A percentile compares a stretch with the other conserved stretches of the same genome.
These are phyloP conservation scores for Aspergillus hortae DNA, from an alignment of 2,329 filamentous ascomycete species.

Conservation along the genomic window DNA sequence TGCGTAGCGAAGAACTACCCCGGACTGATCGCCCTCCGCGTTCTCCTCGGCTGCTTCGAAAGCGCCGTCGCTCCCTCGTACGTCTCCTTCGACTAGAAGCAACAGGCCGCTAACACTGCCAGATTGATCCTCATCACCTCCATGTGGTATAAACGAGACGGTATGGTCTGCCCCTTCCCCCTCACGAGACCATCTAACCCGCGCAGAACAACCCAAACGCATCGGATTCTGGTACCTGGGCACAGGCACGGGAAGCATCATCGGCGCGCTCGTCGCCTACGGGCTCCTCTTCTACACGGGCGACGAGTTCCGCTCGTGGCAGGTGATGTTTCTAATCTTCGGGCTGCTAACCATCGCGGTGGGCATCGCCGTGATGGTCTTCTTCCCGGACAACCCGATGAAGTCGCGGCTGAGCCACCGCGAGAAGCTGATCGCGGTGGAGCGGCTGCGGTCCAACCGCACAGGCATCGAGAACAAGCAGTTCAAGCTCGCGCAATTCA, in stretches of 20 bases:
- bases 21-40: conserved; percentile 47
- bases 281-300: conserved; percentile 51
- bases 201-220: conserved; percentile 55
- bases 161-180: conserved; percentile 5
- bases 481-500: conserved; percentile 46
- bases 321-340: conserved; percentile 49
- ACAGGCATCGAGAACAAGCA: conserved; percentile 52
- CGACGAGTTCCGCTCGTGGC: conserved; percentile 42
- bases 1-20: conserved; percentile 51
- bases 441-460: conserved; percentile 44
- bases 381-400: conserved; percentile 43
- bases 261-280: conserved; percentile 53
- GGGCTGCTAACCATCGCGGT: conserved; percentile 42
- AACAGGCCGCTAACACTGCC: not conserved
- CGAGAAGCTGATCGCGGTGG: conserved; percentile 36
- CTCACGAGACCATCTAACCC: conserved; percentile 1
- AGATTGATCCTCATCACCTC: conserved; percentile 53
- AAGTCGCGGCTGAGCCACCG: conserved; percentile 33
- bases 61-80: conserved; percentile 50
- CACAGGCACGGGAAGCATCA: conserved; percentile 53
- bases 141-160: conserved; percentile 52
- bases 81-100: not conserved
- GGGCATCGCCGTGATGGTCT: conserved; percentile 35
- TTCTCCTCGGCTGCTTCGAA: conserved; percentile 54
- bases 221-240: conserved; percentile 61